Conservation (phyloP, 257 asterid species). For the Nicotiana benthamiana region DNA sequence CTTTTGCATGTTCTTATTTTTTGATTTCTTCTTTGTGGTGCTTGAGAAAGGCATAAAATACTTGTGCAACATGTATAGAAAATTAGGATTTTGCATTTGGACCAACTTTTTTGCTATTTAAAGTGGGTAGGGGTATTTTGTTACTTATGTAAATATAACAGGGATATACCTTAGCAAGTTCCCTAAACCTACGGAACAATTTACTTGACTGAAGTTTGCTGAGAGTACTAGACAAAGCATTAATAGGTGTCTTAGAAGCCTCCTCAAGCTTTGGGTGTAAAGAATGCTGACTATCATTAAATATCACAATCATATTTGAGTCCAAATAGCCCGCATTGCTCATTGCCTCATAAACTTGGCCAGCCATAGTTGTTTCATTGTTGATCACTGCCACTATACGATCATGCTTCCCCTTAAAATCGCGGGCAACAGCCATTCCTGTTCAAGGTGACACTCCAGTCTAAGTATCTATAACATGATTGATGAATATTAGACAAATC, state of each 20-base stretch:
- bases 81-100: background rate
- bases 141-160: background rate
- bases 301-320: conserved; percentile 76
- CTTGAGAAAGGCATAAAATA: background rate
- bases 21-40: background rate
- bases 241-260: conserved; percentile 54
- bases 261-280: conserved; percentile 67
- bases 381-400: conserved; percentile 83
- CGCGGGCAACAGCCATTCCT: conserved; percentile 96
- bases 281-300: conserved; percentile 67
- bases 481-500: background rate
- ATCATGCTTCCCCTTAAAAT: conserved; percentile 67
- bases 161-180: conserved; percentile 66
- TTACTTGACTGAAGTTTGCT: conserved; percentile 89
- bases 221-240: conserved; percentile 52
- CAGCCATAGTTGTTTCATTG: conserved; percentile 81
- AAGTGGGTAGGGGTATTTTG: background rate
- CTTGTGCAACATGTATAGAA: background rate
- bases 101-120: background rate
- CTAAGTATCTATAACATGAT: background rate
- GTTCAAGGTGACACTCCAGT: conserved; percentile 3
- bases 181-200: conserved; percentile 64
- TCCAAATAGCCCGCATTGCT: conserved; percentile 90
- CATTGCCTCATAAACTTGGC: conserved; percentile 95
- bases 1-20: background rate